Base-by-base conservation (phyloP, 2,329 filamentous ascomycete species). In the Endocalyx cinctus region DNA sequence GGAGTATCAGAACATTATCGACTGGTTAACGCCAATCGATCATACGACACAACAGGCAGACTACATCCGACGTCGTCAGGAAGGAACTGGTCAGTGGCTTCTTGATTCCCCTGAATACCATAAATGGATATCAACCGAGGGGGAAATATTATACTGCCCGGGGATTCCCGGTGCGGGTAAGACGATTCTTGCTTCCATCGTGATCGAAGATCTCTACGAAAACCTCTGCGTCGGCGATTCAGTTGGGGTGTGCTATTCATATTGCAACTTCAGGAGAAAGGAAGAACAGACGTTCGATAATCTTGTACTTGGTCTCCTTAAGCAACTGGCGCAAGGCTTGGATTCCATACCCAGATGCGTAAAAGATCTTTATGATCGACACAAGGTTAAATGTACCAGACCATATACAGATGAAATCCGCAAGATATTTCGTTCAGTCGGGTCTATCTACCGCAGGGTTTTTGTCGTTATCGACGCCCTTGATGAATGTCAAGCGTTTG, bases 1-100 rank as follows among this genome's bases (percentile, higher is more conserved):
- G 11, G 31, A 46, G 6, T 29, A 37, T 10, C 18, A 35, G 15
- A 30, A 25, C 10, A 46, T 23, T 8, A 8, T 23, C n/a, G 20
- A 23, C 20, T 23, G 20, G 20, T n/a, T 23, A 23, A 23, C 20
- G n/a, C 20, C 20, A n/a, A n/a, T 23, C 20, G 20, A 33, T 18
- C 27, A 27, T 20, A 25, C 31, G 14, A 19, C 31, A 6, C 31
- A 33, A 25, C 31, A 33, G 16, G 4, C 17, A 17, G 31, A 33
- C 18, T 33, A 27, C 17, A 18, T 33, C 4, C 20, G 17, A n/a
- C 22, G 25, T 11, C 22, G 16, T 13, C 22, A 18, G 6, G 31
- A 27, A 17, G 31, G 31, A 7, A 33, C 31, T 6, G 31, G 31
- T 10, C 15, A 13, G 14, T 33, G 31, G 31, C 16, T 33, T 6